phyloP scores from a whole-genome alignment of 108 stramenopile genomes.

The Cyclotella atomus region DNA sequence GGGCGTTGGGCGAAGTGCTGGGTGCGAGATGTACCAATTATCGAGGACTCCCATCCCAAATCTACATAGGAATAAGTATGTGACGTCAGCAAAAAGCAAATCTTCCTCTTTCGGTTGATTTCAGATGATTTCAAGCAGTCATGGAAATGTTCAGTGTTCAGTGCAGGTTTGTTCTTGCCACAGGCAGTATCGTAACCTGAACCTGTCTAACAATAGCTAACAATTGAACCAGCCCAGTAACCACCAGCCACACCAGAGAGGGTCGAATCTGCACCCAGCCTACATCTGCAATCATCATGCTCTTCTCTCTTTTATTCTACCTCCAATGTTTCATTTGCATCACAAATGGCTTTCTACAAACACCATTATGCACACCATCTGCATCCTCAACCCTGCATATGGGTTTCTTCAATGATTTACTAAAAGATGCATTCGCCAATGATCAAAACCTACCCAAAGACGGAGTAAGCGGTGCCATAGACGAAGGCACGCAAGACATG shows the following conservation, averaged over 20 bases:
- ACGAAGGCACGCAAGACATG: slow-evolving; percentile 53
- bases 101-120: not conserved
- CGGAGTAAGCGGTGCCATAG: slow-evolving; percentile 53
- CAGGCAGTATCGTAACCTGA: not conserved
- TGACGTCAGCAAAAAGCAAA: not conserved
- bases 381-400: slow-evolving; percentile 4
- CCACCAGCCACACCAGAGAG: not conserved
- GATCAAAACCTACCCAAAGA: slow-evolving; percentile 54
- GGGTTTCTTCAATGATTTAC: slow-evolving; percentile 69
- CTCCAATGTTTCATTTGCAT: not conserved
- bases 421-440: slow-evolving; percentile 77
- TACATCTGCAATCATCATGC: not conserved
- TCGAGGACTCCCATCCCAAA: too few relatives aligned
- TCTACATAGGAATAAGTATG: not conserved
- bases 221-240: too few relatives aligned
- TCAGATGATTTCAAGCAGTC: too few relatives aligned
- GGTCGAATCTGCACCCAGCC: not conserved
- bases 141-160: too few relatives aligned
- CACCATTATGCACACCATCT: not conserved
- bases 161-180: not conserved
- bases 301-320: not conserved
- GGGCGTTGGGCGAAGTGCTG: not conserved
- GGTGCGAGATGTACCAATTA: too few relatives aligned
- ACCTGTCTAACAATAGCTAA: not conserved
- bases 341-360: not conserved